These are phyloP conservation scores for Coniella vitis DNA, from an alignment of 2,329 filamentous ascomycete species.

Conservation along the genomic window DNA sequence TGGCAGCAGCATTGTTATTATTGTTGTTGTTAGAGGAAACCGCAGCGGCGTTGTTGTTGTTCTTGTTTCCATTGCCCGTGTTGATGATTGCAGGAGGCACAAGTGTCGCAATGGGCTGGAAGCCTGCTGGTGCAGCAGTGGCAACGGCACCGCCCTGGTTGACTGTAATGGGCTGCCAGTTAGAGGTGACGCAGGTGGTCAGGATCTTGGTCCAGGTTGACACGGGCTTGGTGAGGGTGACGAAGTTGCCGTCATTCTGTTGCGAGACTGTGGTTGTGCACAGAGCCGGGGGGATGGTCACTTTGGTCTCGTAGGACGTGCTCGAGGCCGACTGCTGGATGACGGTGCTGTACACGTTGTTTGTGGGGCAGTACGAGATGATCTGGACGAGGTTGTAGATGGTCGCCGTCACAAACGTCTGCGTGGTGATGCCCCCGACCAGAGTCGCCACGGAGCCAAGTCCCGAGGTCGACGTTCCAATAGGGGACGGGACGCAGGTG, in stretches of 20 bases:
- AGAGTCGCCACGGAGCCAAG: background rate
- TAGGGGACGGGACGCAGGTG: background rate
- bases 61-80: no score
- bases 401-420: background rate
- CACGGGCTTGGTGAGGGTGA: background rate
- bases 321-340: background rate
- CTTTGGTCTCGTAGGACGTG: background rate
- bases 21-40: no score
- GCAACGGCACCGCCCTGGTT: background rate
- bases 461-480: background rate
- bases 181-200: conserved; percentile 1
- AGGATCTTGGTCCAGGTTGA: background rate
- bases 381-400: background rate
- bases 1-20: no score
- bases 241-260: background rate
- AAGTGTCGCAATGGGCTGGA: background rate
- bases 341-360: background rate
- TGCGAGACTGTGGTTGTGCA: background rate
- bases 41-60: no score
- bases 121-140: background rate
- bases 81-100: background rate
- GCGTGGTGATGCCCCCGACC: background rate
- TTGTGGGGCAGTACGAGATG: background rate
- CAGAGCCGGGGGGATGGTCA: background rate
- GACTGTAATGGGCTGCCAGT: background rate